Evolutionary conservation across 2,329 filamentous ascomycete genomes (phyloP), one percentile per base, ranked within the genome.

Genomic region (Ceratocystis variospora): DNA sequence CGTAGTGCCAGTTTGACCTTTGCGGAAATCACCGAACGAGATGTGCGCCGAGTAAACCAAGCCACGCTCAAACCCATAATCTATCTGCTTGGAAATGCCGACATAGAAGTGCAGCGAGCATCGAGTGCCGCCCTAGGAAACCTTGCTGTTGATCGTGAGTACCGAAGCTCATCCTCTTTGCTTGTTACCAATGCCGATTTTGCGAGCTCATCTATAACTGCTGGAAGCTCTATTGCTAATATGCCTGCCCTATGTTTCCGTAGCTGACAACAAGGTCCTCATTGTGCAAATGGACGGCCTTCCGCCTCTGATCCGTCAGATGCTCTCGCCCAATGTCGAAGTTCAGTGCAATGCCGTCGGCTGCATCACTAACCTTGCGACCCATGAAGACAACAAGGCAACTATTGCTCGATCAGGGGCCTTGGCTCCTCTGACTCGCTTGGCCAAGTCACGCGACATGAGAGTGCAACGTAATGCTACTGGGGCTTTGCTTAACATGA

Each of bases 281-380:
- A 99, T 99, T 72, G 94, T 99, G 69, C 85, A 90, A 70, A 85
- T 99, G 17, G 92, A 92, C 67, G 94, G 94, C 31, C 83, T 99
- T 68, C 86, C 86, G 64, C 93, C 94, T 64, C 82, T 99, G 68
- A 99, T 97, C 77, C 88, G 90, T 70, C 94, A 99, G 77, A 99
- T 99, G 94, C 90, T 95, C 78, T 97, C 93, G 66, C 84, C 88
- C 61, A 99, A 99, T 72, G 94, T 99, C 71, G 94, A 99, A 75
- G 94, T 99, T 31, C 94, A 99, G 77, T 99, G 94, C 80, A 99
- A 99, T 76, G 94, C 94, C 55, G 94, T 99, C 68, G 94, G 94
- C 63, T 99, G 94, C 79, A 99, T 99, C 75, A 99, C 94, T 59
- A 99, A 99, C 74, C 79, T 99, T 66, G 94, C 94, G 65, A 99